A percentile compares a stretch with the other conserved stretches of the same genome.
Evolutionary conservation across 140 eudicot genomes (phyloP).

Genomic region (Oenanthe javanica): DNA sequence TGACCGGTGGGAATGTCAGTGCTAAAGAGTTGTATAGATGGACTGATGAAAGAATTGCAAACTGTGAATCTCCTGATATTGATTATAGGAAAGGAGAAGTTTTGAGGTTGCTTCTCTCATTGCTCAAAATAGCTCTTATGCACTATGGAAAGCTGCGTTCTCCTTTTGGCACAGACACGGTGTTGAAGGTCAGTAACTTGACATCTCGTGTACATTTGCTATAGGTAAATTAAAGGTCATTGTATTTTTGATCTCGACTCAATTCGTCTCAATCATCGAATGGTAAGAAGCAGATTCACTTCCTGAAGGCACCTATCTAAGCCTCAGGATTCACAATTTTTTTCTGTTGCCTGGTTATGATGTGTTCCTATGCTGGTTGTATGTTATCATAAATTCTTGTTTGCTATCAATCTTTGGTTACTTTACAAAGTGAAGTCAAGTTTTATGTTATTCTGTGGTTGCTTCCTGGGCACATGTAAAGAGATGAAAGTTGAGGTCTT

Average conservation of each 20-base stretch:
- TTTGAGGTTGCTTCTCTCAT: constrained; percentile 64
- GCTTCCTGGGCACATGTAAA: no score
- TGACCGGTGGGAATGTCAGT: constrained; percentile 78
- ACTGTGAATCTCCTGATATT: constrained; percentile 32
- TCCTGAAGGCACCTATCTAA: neutral
- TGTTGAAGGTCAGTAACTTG: constrained; percentile 43
- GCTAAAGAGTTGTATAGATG: constrained; percentile 75
- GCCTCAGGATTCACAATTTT: neutral
- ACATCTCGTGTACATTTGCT: neutral
- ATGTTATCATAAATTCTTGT: no score
- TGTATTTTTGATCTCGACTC: neutral
- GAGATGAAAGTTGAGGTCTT: no score
- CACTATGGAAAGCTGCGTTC: constrained; percentile 94
- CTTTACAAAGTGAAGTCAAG: no score
- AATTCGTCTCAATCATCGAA: neutral
- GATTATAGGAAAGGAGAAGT: constrained; percentile 51
- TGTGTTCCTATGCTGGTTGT: neutral
- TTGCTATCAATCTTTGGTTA: no score
- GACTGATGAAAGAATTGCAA: constrained; percentile 84
- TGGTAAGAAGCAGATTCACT: neutral
- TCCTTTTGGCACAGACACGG: constrained; percentile 74
- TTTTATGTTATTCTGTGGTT: no score
- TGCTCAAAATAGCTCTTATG: constrained; percentile 77
- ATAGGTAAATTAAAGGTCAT: neutral
- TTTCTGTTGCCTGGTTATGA: neutral